Percentiles rank a stretch among this genome's conserved stretches.
These are phyloP conservation scores for Panicum hallii DNA, from an alignment of 202 grass and related monocot genomes.

Conservation along the genomic window DNA sequence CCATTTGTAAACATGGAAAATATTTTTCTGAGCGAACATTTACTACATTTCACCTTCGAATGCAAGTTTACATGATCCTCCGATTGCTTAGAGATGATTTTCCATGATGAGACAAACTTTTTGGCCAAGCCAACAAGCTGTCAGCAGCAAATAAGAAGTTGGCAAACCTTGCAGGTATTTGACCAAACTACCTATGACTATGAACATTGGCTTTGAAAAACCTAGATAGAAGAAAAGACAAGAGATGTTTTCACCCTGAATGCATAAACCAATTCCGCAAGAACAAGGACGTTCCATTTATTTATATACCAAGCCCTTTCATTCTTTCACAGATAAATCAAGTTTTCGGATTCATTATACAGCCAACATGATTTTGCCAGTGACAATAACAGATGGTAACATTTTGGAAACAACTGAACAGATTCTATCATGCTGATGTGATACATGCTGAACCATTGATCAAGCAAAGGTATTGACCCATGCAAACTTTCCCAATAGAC, in stretches of 20 bases:
- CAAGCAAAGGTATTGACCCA: background rate
- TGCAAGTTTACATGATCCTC: background rate
- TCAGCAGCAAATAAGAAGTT: slow-evolving; percentile 2
- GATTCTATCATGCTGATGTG: background rate
- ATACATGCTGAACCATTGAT: slow-evolving; percentile 1
- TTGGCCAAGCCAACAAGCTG: background rate
- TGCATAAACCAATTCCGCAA: background rate
- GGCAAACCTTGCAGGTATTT: background rate
- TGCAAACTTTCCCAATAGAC: slow-evolving; percentile 3
- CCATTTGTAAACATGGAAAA: background rate
- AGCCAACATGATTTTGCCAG: background rate
- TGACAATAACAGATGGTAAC: slow-evolving; percentile 2
- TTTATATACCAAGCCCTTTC: slow-evolving; percentile 26
- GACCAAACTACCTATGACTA: background rate
- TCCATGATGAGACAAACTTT: background rate
- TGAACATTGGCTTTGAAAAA: background rate
- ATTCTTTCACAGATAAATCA: slow-evolving; percentile 26
- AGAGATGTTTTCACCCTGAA: background rate
- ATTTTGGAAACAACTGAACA: background rate
- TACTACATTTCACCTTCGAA: background rate
- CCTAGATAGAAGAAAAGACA: background rate
- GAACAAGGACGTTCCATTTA: background rate
- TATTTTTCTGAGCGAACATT: background rate
- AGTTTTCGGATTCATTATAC: background rate
- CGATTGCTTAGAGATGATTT: slow-evolving; percentile 3